Evolutionary conservation across 1,284 basidiomycete species (phyloP).

Genomic region (Fistulina hepatica): DNA sequence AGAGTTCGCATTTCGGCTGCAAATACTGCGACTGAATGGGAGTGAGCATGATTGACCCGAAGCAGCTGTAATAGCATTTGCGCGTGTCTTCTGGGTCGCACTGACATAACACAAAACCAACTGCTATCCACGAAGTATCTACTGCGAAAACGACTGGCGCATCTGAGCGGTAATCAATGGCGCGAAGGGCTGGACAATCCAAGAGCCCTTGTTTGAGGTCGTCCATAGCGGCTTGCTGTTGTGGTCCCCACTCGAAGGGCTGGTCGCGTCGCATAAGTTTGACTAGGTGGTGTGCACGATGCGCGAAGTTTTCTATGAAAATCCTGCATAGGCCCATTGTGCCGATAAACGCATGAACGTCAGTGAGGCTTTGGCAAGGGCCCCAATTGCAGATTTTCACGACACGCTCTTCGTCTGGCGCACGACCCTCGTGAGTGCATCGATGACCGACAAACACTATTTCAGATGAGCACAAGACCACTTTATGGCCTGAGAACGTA

Average conservation of each 20-base stretch:
- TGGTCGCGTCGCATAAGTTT: constrained; percentile 16
- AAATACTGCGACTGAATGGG: constrained; percentile 27
- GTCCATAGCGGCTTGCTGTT: constrained; percentile 15
- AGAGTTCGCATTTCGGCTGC: constrained; percentile 32
- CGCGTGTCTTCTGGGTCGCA: constrained; percentile 15
- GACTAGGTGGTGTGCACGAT: constrained; percentile 15
- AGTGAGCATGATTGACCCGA: constrained; percentile 27
- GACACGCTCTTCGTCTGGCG: constrained; percentile 16
- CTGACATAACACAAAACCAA: constrained; percentile 25
- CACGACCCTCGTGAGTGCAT: constrained; percentile 18
- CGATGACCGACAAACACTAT: constrained; percentile 19
- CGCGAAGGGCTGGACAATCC: constrained; percentile 16
- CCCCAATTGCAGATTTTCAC: constrained; percentile 16
- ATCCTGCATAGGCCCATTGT: constrained; percentile 16
- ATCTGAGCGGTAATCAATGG: constrained; percentile 24
- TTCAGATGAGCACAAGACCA: constrained; percentile 13
- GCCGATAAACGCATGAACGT: constrained; percentile 22
- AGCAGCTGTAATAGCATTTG: constrained; percentile 15
- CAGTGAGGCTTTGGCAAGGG: constrained; percentile 11
- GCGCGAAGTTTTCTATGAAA: constrained; percentile 19
- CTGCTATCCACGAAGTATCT: constrained; percentile 26
- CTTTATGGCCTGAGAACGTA: constrained; percentile 19
- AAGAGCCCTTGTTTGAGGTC: constrained; percentile 17
- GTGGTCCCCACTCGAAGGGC: constrained; percentile 14
- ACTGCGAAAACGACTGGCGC: constrained; percentile 25